Conservation (phyloP, 805 yeast genomes). For the Metschnikowia amazonensis region DNA sequence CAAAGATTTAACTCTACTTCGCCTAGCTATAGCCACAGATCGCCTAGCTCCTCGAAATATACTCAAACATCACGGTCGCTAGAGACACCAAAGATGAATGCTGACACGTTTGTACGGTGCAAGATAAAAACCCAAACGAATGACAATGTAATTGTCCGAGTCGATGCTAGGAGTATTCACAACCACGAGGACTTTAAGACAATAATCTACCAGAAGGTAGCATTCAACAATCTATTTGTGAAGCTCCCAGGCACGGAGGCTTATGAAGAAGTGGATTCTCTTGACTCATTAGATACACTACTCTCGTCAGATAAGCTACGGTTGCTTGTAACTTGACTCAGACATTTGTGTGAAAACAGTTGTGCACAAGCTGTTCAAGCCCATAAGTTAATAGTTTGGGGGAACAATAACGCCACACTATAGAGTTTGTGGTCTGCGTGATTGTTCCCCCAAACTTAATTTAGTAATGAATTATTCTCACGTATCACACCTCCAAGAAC, state of each 20-base stretch:
- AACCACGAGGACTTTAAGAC: constrained; percentile 22
- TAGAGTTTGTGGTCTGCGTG: not conserved
- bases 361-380: not conserved
- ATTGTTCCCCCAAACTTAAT: not conserved
- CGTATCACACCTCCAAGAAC: not conserved
- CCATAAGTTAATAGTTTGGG: not conserved
- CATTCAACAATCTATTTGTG: constrained; percentile 26
- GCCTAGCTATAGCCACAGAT: not conserved
- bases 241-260: constrained; percentile 21
- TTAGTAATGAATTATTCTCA: not conserved
- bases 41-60: not conserved
- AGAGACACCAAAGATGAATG: not conserved
- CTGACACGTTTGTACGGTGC: constrained; percentile 19
- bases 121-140: constrained; percentile 26
- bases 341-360: not conserved
- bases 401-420: not conserved
- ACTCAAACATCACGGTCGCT: constrained; percentile 2
- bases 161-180: constrained; percentile 18
- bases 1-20: not conserved
- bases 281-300: constrained; percentile 16
- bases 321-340: constrained; percentile 19
- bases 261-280: constrained; percentile 28
- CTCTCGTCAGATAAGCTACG: constrained; percentile 21
- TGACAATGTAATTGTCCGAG: constrained; percentile 26
- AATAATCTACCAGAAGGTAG: constrained; percentile 23